Base-by-base conservation (phyloP, 495 filamentous ascomycete genomes). In the Aeminium ludgeri region DNA sequence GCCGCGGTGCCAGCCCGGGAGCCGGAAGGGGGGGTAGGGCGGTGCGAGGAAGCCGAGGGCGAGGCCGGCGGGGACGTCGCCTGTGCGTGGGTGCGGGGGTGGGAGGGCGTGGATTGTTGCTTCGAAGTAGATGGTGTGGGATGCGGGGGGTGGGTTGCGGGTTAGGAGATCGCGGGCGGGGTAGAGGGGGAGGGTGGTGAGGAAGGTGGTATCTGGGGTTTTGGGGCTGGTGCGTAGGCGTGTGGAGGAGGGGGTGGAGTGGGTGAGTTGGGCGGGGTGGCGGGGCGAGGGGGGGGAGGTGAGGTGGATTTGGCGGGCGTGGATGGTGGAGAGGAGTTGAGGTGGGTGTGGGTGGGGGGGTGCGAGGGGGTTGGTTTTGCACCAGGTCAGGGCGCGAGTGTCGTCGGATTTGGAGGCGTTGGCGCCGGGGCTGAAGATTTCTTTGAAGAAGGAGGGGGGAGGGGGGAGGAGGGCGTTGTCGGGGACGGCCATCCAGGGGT, bases 1-100 rank as follows among this genome's bases (percentile, higher is more conserved):
- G 1, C 72, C 86, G 20, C 86, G 65, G 54, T 96, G 78, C 87
- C 87, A 95, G 1, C 87, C 87, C 0, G 87, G 87, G 41, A 89
- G 70, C 31, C 87, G 72, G 69, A 85, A 95, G 0, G 70, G 66
- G 0, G 87, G 87, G 58, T 92, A 94, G 15, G 87, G 87, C 35
- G 76, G 71, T 1, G 80, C 85, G 1, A 64, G 63, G 59, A 76
- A 93, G 3, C 87, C 87, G 7, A 96, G 57, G 0, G 83, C 76
- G 10, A 94, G 58, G 7, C 73, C 67, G 40, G 76, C 71, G 19
- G 78, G 72, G 45, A 66, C 64, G 12, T 59, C 56, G 1, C 49
- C 42, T 11, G 62, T 46, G 25, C 51, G 38, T 27, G 18, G 13
- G 17, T 15, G 10, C 15, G n/a, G n/a, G n/a, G n/a, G n/a, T n/a